phyloP scores from a whole-genome alignment of 441 rosid genomes.

The Sinapis alba region DNA sequence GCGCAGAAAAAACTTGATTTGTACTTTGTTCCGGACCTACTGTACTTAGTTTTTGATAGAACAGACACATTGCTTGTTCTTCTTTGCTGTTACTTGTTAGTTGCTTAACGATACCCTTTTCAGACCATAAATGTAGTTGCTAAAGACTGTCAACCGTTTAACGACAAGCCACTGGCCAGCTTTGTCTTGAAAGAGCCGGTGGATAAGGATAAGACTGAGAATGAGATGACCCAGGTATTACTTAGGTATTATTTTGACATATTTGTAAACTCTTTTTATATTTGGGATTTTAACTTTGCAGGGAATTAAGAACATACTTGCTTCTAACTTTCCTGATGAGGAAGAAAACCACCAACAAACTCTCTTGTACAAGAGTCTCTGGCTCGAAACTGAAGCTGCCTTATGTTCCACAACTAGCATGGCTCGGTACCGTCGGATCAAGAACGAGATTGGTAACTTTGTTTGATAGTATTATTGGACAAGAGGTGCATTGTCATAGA shows the following conservation, averaged over 20 bases:
- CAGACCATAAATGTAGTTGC: conserved; percentile 43
- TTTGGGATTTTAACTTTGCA: conserved; percentile 42
- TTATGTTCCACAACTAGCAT: conserved; percentile 69
- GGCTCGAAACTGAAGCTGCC: conserved; percentile 97
- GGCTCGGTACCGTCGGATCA: conserved; percentile 69
- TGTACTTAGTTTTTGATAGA: neutral
- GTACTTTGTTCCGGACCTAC: conserved; percentile 1
- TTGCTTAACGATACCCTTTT: conserved; percentile 26
- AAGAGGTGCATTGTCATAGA: conserved; percentile 17
- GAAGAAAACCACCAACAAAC: conserved; percentile 61
- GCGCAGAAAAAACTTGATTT: neutral
- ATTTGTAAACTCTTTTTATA: neutral
- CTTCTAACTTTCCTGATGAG: conserved; percentile 57
- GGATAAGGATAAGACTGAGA: conserved; percentile 46
- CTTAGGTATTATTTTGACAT: neutral
- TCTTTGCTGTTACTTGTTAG: conserved; percentile 17
- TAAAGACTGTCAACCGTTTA: conserved; percentile 31
- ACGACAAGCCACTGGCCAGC: conserved; percentile 39
- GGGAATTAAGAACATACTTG: conserved; percentile 76
- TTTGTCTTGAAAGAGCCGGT: conserved; percentile 36
- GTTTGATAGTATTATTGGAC: conserved; percentile 2
- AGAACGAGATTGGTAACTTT: conserved; percentile 53
- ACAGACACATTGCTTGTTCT: conserved; percentile 21
- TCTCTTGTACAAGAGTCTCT: conserved; percentile 80
- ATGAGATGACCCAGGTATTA: conserved; percentile 69